A percentile compares a stretch with the other conserved stretches of the same genome.
phyloP scores from a whole-genome alignment of 208 protist genomes.

The Endotrypanum monterogeii region DNA sequence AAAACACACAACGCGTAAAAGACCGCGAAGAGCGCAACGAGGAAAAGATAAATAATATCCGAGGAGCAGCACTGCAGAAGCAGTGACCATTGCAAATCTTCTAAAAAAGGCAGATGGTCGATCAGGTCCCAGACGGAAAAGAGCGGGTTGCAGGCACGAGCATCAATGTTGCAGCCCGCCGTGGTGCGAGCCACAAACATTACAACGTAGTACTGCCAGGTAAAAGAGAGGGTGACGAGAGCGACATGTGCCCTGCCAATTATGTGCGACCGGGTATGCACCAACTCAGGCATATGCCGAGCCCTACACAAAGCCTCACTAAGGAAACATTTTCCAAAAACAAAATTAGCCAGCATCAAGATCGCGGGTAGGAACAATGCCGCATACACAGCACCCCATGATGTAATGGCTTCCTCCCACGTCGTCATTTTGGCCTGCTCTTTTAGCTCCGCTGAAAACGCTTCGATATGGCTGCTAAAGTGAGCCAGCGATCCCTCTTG shows the following conservation, averaged over 20 bases:
- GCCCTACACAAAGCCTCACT: slow-evolving; percentile 39
- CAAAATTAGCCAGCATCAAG: slow-evolving; percentile 62
- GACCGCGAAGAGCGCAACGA: slow-evolving; percentile 31
- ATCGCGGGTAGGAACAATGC: slow-evolving; percentile 47
- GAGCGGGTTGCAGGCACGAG: slow-evolving; percentile 30
- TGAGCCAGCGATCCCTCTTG: not conserved
- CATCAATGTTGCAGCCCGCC: slow-evolving; percentile 1
- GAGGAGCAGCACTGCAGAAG: slow-evolving; percentile 25
- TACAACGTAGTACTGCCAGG: slow-evolving; percentile 63
- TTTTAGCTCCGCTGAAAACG: not conserved
- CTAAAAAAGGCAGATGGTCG: slow-evolving; percentile 26
- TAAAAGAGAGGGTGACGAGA: slow-evolving; percentile 41
- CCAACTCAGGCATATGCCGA: slow-evolving; percentile 34
- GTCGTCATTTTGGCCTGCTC: not conserved
- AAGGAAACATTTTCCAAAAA: slow-evolving; percentile 66
- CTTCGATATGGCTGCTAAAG: not conserved
- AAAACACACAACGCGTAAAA: slow-evolving; percentile 46
- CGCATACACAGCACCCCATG: slow-evolving; percentile 59
- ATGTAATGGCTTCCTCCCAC: slow-evolving; percentile 42
- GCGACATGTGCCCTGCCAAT: slow-evolving; percentile 36
- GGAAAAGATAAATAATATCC: slow-evolving; percentile 36
- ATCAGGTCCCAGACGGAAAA: slow-evolving; percentile 40
- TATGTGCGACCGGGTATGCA: slow-evolving; percentile 24
- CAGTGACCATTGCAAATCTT: not conserved
- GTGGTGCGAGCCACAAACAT: slow-evolving; percentile 39